Percentiles rank a stretch among this genome's conserved stretches.
phyloP scores from a whole-genome alignment of 176 grass and related monocot species.

The Secale cereale region DNA sequence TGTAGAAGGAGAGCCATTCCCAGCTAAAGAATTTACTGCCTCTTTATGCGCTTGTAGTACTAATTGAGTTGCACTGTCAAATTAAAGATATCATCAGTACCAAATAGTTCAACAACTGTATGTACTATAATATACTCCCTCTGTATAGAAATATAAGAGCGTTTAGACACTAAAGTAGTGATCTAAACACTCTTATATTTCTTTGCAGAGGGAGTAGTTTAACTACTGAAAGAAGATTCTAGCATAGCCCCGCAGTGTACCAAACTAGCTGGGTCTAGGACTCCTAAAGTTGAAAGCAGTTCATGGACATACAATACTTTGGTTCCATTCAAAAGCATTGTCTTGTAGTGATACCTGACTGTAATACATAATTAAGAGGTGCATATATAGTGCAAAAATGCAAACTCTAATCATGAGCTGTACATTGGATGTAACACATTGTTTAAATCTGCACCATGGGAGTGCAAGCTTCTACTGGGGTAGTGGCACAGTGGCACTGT shows the following conservation, averaged over 20 bases:
- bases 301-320: neutral
- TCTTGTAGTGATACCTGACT: constrained; percentile 15
- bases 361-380: neutral
- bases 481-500: neutral
- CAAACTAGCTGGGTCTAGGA: neutral
- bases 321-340: neutral
- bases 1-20: constrained; percentile 60
- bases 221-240: neutral
- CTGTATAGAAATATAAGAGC: too few relatives aligned
- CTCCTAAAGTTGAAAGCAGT: neutral
- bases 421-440: neutral
- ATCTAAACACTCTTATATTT: too few relatives aligned
- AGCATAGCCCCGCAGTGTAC: neutral
- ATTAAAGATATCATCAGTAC: constrained; percentile 25
- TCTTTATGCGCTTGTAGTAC: constrained; percentile 92
- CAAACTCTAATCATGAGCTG: neutral
- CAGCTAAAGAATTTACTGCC: constrained; percentile 85
- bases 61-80: constrained; percentile 77
- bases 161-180: too few relatives aligned
- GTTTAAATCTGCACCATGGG: neutral
- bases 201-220: too few relatives aligned
- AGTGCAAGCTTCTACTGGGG: neutral
- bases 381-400: neutral
- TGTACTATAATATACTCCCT: neutral
- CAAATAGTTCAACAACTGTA: constrained; percentile 9